Conservation (phyloP, 225 moss, liverwort and hornwort species). For the Physcomitrium patens region DNA sequence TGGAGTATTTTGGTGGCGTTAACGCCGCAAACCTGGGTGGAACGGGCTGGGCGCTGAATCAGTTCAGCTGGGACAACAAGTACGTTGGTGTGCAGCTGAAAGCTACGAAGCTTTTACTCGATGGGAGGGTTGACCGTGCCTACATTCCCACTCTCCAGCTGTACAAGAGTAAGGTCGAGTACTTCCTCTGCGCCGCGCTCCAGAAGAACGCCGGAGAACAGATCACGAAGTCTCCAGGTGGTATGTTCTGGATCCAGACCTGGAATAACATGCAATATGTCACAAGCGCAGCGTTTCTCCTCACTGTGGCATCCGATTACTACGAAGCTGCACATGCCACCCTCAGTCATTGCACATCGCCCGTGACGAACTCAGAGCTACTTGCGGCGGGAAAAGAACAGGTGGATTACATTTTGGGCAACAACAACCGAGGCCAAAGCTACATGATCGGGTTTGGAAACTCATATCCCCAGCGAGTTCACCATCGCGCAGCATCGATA, state of each 20-base stretch:
- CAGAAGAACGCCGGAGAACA: conserved; percentile 53
- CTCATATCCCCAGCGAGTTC: conserved; percentile 66
- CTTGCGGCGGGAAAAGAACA: conserved; percentile 57
- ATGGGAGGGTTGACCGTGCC: conserved; percentile 46
- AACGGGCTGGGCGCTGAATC: conserved; percentile 63
- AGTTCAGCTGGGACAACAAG: conserved; percentile 92
- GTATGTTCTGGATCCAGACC: conserved; percentile 64
- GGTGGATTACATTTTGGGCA: conserved; percentile 78
- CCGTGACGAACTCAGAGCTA: conserved; percentile 47
- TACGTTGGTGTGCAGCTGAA: conserved; percentile 80
- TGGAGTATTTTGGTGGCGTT: conserved; percentile 44
- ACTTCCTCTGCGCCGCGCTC: conserved; percentile 65
- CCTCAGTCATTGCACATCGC: conserved; percentile 43
- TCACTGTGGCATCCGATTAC: conserved; percentile 66
- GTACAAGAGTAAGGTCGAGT: conserved; percentile 70
- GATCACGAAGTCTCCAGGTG: conserved; percentile 52
- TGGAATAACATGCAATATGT: conserved; percentile 98
- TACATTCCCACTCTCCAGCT: conserved; percentile 44
- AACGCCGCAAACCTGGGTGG: conserved; percentile 63
- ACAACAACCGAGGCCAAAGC: conserved; percentile 59
- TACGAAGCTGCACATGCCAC: conserved; percentile 35
- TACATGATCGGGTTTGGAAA: conserved; percentile 82
- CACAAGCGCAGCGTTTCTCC: conserved; percentile 66
- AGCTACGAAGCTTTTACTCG: conserved; percentile 59
- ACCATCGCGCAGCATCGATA: conserved; percentile 84